These are phyloP conservation scores for Podochytrium sp. DNA, from an alignment of 192 early-diverging fungal genomes.

Conservation along the genomic window DNA sequence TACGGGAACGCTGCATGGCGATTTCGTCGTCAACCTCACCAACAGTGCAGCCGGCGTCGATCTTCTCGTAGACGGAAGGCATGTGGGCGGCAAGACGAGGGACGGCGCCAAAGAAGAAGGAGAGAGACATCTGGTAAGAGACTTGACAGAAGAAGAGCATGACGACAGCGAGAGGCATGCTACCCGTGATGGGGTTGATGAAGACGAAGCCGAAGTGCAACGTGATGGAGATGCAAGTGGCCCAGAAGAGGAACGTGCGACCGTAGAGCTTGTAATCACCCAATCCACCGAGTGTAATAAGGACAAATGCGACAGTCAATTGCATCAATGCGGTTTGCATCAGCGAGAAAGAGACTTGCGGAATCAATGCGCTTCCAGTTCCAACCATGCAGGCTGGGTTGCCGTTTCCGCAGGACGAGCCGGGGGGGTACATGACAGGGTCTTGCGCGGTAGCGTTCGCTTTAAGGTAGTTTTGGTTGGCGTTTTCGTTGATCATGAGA, in stretches of 20 bases:
- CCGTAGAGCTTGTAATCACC: conserved; percentile 14
- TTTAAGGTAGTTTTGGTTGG: neutral
- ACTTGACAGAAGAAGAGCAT: neutral
- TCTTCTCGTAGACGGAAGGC: conserved; percentile 17
- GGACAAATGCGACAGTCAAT: conserved; percentile 8
- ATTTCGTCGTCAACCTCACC: conserved; percentile 19
- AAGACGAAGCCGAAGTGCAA: neutral
- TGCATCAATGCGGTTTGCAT: conserved; percentile 1
- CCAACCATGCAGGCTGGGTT: conserved; percentile 20
- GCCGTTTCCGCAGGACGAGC: neutral
- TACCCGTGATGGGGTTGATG: neutral
- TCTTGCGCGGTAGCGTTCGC: conserved; percentile 1
- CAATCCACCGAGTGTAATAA: conserved; percentile 10
- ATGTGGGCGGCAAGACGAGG: conserved; percentile 18
- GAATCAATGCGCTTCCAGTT: neutral
- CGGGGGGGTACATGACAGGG: neutral
- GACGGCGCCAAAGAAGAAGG: conserved; percentile 22
- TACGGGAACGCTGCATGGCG: conserved; percentile 41
- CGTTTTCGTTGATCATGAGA: conserved; percentile 2
- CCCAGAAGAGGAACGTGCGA: conserved; percentile 6
- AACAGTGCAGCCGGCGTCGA: conserved; percentile 7
- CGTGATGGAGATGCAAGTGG: neutral
- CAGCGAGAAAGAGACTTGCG: conserved; percentile 1
- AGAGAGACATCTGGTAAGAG: conserved; percentile 9
- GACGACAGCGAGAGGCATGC: neutral